Conservation (phyloP, 208 protist genomes). For the Trichomonas vaginalis region DNA sequence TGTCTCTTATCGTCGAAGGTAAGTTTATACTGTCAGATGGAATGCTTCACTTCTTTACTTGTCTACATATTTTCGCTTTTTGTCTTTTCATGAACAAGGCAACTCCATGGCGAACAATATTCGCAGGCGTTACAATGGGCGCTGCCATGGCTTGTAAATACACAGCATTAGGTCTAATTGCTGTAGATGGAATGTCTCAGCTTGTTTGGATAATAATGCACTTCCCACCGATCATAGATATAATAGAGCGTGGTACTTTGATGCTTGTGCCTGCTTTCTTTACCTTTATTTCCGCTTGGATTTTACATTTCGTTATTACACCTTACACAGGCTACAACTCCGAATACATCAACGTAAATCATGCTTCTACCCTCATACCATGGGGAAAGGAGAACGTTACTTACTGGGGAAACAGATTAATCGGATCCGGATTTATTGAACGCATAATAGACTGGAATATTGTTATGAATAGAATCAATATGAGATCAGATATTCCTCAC, state of each 20-base stretch:
- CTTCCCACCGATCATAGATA: neutral
- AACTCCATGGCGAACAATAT: neutral
- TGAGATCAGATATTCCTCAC: neutral
- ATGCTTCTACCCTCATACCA: neutral
- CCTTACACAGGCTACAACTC: neutral
- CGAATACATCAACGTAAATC: neutral
- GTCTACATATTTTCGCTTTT: neutral
- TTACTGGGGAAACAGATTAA: neutral
- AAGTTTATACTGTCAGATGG: neutral
- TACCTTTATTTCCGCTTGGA: neutral
- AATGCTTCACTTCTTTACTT: neutral
- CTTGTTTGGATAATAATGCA: neutral
- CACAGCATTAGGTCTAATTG: conserved; percentile 7
- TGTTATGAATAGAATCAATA: neutral
- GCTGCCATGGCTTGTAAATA: neutral
- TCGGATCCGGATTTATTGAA: neutral
- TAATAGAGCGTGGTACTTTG: neutral
- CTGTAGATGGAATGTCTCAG: neutral
- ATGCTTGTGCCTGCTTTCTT: neutral
- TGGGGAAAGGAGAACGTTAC: neutral
- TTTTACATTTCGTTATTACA: neutral
- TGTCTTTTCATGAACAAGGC: neutral
- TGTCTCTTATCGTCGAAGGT: neutral
- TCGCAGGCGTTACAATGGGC: neutral
- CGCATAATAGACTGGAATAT: neutral